phyloP scores from a whole-genome alignment of 225 moss, liverwort and hornwort species.

The Anthoceros angustus region DNA sequence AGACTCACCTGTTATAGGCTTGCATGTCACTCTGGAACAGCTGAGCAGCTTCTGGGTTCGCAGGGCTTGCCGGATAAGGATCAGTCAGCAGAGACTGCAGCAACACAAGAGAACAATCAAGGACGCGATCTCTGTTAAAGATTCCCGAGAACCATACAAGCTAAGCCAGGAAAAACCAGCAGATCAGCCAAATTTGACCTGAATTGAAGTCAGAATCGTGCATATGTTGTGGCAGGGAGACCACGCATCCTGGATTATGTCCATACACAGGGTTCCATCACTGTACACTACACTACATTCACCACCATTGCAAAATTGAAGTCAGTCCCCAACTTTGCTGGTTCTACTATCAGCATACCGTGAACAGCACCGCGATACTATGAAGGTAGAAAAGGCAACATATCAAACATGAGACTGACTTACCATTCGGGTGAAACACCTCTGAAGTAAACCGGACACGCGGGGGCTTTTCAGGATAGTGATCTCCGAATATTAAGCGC shows the following conservation, averaged over 20 bases:
- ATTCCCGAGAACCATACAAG: background rate
- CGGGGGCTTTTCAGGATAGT: constrained; percentile 46
- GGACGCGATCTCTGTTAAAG: background rate
- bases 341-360: too few relatives aligned
- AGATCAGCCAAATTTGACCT: constrained; percentile 15
- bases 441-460: constrained; percentile 45
- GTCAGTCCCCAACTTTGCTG: background rate
- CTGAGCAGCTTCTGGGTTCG: constrained; percentile 45
- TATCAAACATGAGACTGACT: background rate
- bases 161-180: background rate
- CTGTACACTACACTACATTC: constrained; percentile 27
- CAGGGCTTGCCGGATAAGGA: constrained; percentile 46
- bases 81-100: constrained; percentile 40
- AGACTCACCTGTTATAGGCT: constrained; percentile 30
- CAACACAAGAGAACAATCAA: constrained; percentile 2
- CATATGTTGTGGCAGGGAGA: constrained; percentile 46
- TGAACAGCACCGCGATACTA: background rate
- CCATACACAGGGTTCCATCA: constrained; percentile 50
- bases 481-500: constrained; percentile 41
- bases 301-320: constrained; percentile 1
- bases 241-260: constrained; percentile 47
- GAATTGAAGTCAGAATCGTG: constrained; percentile 44
- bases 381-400: background rate
- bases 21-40: constrained; percentile 34
- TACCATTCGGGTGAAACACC: constrained; percentile 47